phyloP scores from a whole-genome alignment of 2,329 filamentous ascomycete genomes.

The Clarireedia monteithiana region DNA sequence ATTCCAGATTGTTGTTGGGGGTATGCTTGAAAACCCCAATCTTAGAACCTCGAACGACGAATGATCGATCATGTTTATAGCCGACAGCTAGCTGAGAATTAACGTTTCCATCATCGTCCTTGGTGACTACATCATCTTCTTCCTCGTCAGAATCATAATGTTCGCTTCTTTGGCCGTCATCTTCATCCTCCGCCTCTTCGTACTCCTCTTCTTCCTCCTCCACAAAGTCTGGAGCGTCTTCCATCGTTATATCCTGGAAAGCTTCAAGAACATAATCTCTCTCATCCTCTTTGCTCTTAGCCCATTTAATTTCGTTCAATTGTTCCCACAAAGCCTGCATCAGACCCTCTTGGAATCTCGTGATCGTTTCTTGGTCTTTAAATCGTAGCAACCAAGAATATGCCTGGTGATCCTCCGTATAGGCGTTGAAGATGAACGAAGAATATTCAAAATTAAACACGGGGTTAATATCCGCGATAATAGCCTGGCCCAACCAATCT shows the following conservation, averaged over 20 bases:
- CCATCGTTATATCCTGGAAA: constrained; percentile 90
- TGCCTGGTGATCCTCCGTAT: constrained; percentile 76
- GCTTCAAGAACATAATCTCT: constrained; percentile 91
- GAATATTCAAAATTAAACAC: constrained; percentile 98
- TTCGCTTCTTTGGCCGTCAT: constrained; percentile 61
- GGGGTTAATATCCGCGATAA: constrained; percentile 88
- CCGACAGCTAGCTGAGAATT: constrained; percentile 94
- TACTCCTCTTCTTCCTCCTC: constrained; percentile 43
- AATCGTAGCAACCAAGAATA: constrained; percentile 96
- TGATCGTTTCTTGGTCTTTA: constrained; percentile 70
- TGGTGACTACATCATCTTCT: constrained; percentile 63
- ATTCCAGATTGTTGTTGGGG: constrained; percentile 83
- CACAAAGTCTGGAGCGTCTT: constrained; percentile 57
- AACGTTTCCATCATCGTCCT: constrained; percentile 68
- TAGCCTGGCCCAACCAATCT: constrained; percentile 79
- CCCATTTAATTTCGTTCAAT: constrained; percentile 89
- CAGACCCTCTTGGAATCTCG: constrained; percentile 84
- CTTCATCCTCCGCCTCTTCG: constrained; percentile 46
- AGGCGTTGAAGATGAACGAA: constrained; percentile 99
- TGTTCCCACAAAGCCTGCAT: constrained; percentile 98
- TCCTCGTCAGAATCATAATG: constrained; percentile 72
- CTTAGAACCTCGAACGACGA: constrained; percentile 93
- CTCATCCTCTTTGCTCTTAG: constrained; percentile 84
- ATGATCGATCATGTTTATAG: constrained; percentile 94
- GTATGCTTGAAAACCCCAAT: constrained; percentile 99